Evolutionary conservation across 768 basidiomycete genomes (phyloP).

Genomic region (Tulasnella sp.): DNA sequence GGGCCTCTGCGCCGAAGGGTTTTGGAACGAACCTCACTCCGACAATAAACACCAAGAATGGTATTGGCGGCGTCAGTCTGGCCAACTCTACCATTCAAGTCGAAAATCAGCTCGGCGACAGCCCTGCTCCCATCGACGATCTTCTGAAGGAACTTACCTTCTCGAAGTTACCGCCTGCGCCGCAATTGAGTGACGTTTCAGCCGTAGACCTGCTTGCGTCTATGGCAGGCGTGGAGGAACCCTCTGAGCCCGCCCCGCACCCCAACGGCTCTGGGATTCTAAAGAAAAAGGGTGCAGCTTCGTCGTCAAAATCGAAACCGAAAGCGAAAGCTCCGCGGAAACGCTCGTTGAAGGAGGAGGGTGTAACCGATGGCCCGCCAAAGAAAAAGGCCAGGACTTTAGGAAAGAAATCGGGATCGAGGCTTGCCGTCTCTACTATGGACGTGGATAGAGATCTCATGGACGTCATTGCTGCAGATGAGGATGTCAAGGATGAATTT

Average conservation of each 20-base stretch:
- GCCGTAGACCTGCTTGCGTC: not conserved
- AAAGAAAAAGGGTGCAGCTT: not conserved
- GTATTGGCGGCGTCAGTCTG: not conserved
- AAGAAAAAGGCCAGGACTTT: slow-evolving; percentile 17
- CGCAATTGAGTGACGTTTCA: not conserved
- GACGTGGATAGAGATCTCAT: slow-evolving; percentile 18
- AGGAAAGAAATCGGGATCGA: slow-evolving; percentile 9
- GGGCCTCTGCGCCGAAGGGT: not conserved
- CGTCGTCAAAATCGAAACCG: not conserved
- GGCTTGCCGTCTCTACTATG: not conserved
- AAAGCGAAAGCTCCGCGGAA: not conserved
- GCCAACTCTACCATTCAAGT: not conserved
- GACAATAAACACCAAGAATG: not conserved
- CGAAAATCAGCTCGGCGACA: not conserved
- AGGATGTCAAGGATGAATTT: not conserved
- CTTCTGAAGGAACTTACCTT: not conserved
- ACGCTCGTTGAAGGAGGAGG: slow-evolving; percentile 1
- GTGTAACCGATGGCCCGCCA: slow-evolving; percentile 16
- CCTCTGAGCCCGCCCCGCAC: not conserved
- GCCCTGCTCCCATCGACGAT: not conserved
- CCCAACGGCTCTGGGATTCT: not conserved
- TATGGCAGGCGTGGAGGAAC: not conserved
- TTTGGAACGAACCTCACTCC: not conserved
- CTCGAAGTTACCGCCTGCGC: not conserved
- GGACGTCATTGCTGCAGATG: slow-evolving; percentile 22